Evolutionary conservation across 768 basidiomycete genomes (phyloP), one percentile per base, ranked within the genome.

Genomic region (Lentinula sp.): DNA sequence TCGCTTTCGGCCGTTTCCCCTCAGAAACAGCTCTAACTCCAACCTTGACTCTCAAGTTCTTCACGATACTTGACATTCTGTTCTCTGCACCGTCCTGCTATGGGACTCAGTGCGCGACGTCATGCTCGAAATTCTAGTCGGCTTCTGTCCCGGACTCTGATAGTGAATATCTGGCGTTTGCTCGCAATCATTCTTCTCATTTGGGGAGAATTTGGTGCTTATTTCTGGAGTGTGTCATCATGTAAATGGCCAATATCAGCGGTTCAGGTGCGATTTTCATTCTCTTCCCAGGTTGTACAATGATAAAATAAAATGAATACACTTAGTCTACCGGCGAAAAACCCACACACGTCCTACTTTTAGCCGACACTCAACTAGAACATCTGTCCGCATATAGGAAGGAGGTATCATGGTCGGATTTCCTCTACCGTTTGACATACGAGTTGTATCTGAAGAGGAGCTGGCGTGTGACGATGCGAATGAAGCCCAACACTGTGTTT

Each of bases 291-390:
- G 65, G 15, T 57, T 13, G 54, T 43, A 9, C 57, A 46, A 34
- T 59, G n/a, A 34, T 39, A 48, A 31, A 48, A 21, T 40, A 21
- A 35, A 59, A 32, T 21, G 45, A 52, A 50, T 60, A 67, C 63
- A 62, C 40, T 21, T 16, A 42, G 40, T 42, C 55, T 40, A 23
- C 55, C n/a, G 55, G 37, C 37, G 37, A 43, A 23, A 71, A 69
- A 28, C 67, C 78, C 23, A 78, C 84, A 0, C 87, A 84, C 65
- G 80, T 91, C 16, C 76, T 93, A 31, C 74, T 93, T 59, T 68
- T 90, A 8, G 78, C 89, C 3, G 91, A 93, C 66, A 80, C 85
- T 7, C 89, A 88, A 68, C 77, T 91, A 13, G 77, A 73, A 31
- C 74, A 78, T 52, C 74, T 73, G 61, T 78, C 71, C 9, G 42